phyloP scores from a whole-genome alignment of 1,139 yeast species.

The Candida sojae region DNA sequence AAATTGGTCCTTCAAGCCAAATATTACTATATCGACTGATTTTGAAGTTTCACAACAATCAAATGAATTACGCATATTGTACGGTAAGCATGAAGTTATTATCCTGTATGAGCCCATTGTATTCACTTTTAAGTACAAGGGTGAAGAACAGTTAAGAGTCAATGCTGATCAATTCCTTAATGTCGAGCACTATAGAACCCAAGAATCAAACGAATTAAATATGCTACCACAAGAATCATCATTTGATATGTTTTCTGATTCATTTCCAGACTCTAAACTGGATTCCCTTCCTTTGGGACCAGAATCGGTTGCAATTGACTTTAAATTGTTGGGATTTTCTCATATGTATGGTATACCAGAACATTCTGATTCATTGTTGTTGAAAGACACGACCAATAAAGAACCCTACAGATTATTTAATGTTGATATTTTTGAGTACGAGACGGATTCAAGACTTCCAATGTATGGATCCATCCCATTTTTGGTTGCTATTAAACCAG shows the following conservation, averaged over 20 bases:
- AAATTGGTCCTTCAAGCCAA: constrained; percentile 52
- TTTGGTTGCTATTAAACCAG: constrained; percentile 66
- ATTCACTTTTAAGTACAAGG: constrained; percentile 48
- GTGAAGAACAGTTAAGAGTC: constrained; percentile 50
- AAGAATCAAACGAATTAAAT: constrained; percentile 36
- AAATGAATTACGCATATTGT: constrained; percentile 22
- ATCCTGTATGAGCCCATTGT: constrained; percentile 54
- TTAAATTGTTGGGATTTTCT: constrained; percentile 58
- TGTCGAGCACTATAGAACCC: constrained; percentile 72
- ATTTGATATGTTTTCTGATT: constrained; percentile 60
- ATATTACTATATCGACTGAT: constrained; percentile 6
- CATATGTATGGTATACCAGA: constrained; percentile 93
- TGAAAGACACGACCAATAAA: constrained; percentile 62
- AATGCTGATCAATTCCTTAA: constrained; percentile 75
- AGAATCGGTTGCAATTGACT: constrained; percentile 82
- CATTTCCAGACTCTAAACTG: constrained; percentile 56
- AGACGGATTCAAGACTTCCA: constrained; percentile 75
- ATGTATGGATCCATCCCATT: constrained; percentile 96
- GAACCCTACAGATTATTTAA: constrained; percentile 85
- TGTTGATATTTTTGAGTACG: constrained; percentile 94
- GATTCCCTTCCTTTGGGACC: constrained; percentile 84
- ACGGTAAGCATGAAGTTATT: constrained; percentile 46
- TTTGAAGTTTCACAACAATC: background rate
- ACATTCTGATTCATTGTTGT: constrained; percentile 79
- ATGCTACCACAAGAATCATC: constrained; percentile 56